A percentile compares a stretch with the other conserved stretches of the same genome.
phyloP scores from a whole-genome alignment of 2,329 filamentous ascomycete genomes.

The Fusarium papillatum region DNA sequence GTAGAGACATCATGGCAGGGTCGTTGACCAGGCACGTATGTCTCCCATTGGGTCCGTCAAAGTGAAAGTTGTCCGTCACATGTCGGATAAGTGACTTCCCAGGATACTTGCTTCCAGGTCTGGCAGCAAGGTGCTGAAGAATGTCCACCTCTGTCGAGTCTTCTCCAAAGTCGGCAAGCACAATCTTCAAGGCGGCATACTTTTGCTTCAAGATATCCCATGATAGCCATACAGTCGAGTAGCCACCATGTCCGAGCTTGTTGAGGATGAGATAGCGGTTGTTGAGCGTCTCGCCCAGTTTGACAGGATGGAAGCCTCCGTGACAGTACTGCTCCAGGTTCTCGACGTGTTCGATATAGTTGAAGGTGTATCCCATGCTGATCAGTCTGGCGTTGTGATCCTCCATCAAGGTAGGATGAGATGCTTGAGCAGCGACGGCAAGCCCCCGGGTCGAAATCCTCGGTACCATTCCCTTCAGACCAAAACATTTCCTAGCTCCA shows the following conservation, averaged over 20 bases:
- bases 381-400: slow-evolving; percentile 35
- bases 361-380: slow-evolving; percentile 38
- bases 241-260: slow-evolving; percentile 41
- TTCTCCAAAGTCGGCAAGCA: slow-evolving; percentile 39
- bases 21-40: slow-evolving; percentile 41
- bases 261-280: slow-evolving; percentile 40
- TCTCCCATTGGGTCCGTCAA: slow-evolving; percentile 38
- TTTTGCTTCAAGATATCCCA: slow-evolving; percentile 39
- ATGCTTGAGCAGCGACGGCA: slow-evolving; percentile 30
- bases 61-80: slow-evolving; percentile 36
- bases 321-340: slow-evolving; percentile 37
- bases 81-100: slow-evolving; percentile 34
- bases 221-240: slow-evolving; percentile 43
- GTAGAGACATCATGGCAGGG: slow-evolving; percentile 40
- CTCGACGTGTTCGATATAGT: slow-evolving; percentile 39
- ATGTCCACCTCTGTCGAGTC: slow-evolving; percentile 36
- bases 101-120: slow-evolving; percentile 25
- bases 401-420: slow-evolving; percentile 31
- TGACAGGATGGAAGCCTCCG: slow-evolving; percentile 37
- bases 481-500: slow-evolving; percentile 22
- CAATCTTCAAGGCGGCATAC: slow-evolving; percentile 39
- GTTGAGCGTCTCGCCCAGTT: slow-evolving; percentile 39
- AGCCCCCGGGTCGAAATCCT: slow-evolving; percentile 31
- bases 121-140: slow-evolving; percentile 28
- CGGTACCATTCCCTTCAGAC: slow-evolving; percentile 23